Base-by-base conservation (phyloP, 2,329 filamentous ascomycete genomes). In the Diplodia corticola region DNA sequence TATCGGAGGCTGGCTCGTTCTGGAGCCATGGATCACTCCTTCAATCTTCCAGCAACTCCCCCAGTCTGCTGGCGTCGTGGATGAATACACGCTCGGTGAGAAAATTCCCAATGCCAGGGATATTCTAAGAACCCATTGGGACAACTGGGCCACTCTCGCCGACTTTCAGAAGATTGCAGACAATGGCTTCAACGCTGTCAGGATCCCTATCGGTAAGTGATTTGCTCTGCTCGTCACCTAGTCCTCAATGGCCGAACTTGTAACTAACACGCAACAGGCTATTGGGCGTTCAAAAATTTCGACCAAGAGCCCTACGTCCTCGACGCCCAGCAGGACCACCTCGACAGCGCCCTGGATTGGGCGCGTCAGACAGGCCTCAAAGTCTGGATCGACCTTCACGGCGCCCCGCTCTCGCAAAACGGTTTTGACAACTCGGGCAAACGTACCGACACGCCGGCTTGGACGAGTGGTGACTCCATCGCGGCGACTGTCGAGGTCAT, bases 361-460 rank as follows among this genome's bases (percentile, higher is more conserved):
- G 83, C 85, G 5, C 73, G 83, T 40, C 76, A 78, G 35, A 76
- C 82, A 0, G 82, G 82, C 1, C 72, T 87, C 44, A 85, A 86
- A 72, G 79, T 88, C 20, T 78, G 86, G 71, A 83, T 88, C 59
- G 86, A 88, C 69, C 78, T 87, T 10, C 86, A 88, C 72, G 85
- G 84, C 40, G 75, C 74, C 13, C 76, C 75, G 2, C 81, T 82
- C 53, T 82, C 79, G 2, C 86, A 88, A 69, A 88, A 88, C 68
- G 86, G 86, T 10, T 88, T 85, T 72, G 86, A 89, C 74, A 88
- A 89, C 74, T 86, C 83, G 46, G 87, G 87, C 3, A 82, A 84
- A 66, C 78, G 77, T 69, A 78, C 77, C 57, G 69, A 68, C 54
- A 79, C 67, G 24, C 80, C 79, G 68, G 73, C 74, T 2, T 86